Percentiles rank a stretch among this genome's conserved stretches.
Conservation (phyloP, 139 green algal genomes). For the Micromonas commoda region DNA sequence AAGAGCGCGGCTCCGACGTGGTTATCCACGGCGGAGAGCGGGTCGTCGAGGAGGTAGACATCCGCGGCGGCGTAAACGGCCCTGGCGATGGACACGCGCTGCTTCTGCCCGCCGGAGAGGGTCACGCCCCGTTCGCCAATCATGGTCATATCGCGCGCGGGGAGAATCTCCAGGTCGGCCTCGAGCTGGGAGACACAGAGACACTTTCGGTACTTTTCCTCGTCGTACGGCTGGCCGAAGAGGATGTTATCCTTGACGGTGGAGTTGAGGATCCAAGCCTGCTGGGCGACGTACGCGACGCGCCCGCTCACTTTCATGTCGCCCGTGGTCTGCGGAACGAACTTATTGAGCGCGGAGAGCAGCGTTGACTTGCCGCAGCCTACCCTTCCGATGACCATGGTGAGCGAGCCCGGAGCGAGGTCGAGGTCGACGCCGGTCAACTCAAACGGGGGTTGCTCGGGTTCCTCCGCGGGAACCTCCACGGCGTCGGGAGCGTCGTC, state of each 20-base stretch:
- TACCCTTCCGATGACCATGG: slow-evolving; percentile 38
- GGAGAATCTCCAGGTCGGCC: slow-evolving; percentile 50
- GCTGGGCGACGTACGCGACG: slow-evolving; percentile 30
- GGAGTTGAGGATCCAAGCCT: slow-evolving; percentile 51
- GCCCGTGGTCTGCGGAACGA: slow-evolving; percentile 2
- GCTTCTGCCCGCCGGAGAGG: slow-evolving; percentile 60
- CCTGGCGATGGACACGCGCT: slow-evolving; percentile 64
- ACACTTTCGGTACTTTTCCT: slow-evolving; percentile 34
- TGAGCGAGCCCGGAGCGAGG: slow-evolving; percentile 12
- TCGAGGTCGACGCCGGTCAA: slow-evolving; percentile 1
- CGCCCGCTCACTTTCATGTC: slow-evolving; percentile 21
- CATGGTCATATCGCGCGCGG: slow-evolving; percentile 59
- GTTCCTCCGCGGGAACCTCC: background rate
- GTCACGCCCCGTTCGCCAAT: slow-evolving; percentile 62
- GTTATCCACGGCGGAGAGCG: slow-evolving; percentile 81
- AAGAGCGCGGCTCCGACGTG: slow-evolving; percentile 84
- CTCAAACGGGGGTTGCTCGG: slow-evolving; percentile 18
- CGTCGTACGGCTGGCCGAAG: slow-evolving; percentile 40
- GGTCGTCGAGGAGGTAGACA: slow-evolving; percentile 87
- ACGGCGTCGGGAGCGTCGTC: background rate
- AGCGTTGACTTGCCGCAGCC: slow-evolving; percentile 41
- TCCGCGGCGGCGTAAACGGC: slow-evolving; percentile 58
- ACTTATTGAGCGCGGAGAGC: slow-evolving; percentile 34
- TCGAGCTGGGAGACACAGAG: slow-evolving; percentile 37
- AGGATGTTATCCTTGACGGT: slow-evolving; percentile 48